These are phyloP conservation scores for Stenocarpella maydis DNA, from an alignment of 2,329 filamentous ascomycete genomes.

Conservation along the genomic window DNA sequence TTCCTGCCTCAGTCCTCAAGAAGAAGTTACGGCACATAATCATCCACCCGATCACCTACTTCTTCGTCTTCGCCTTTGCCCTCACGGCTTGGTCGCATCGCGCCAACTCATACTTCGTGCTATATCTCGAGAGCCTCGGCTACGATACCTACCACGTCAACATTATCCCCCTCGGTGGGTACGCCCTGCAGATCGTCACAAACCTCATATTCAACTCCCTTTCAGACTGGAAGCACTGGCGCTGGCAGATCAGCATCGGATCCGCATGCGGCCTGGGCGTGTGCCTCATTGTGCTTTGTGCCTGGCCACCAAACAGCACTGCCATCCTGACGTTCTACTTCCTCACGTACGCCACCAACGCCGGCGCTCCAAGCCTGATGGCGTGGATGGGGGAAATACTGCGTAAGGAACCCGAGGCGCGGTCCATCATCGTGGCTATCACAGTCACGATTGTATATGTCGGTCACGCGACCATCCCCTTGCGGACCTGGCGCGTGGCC, in stretches of 20 bases:
- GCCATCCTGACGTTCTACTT: conserved; percentile 48
- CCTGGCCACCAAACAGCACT: conserved; percentile 45
- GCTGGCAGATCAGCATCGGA: conserved; percentile 49
- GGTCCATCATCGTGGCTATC: conserved; percentile 47
- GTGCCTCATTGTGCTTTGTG: conserved; percentile 45
- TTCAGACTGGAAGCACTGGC: conserved; percentile 49
- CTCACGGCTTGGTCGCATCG: conserved; percentile 40
- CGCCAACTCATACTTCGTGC: conserved; percentile 41
- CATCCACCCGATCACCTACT: conserved; percentile 38
- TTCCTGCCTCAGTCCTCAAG: conserved; percentile 33
- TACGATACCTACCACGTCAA: conserved; percentile 41
- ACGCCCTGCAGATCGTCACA: conserved; percentile 45
- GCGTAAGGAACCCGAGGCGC: conserved; percentile 47
- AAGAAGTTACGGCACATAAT: conserved; percentile 36
- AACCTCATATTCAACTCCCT: conserved; percentile 47
- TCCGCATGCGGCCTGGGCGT: conserved; percentile 42
- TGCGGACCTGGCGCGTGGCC: conserved; percentile 46
- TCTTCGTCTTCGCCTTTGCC: conserved; percentile 40
- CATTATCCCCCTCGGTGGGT: conserved; percentile 40
- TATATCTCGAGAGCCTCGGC: conserved; percentile 40
- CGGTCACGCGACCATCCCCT: conserved; percentile 49
- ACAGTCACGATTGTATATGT: conserved; percentile 50
- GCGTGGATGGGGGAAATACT: conserved; percentile 47
- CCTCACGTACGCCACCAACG: conserved; percentile 46
- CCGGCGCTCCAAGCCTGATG: conserved; percentile 46